Percentiles rank a stretch among this genome's conserved stretches.
Evolutionary conservation across 2,329 filamentous ascomycete species (phyloP).

Genomic region (Uncinocarpus reesii): DNA sequence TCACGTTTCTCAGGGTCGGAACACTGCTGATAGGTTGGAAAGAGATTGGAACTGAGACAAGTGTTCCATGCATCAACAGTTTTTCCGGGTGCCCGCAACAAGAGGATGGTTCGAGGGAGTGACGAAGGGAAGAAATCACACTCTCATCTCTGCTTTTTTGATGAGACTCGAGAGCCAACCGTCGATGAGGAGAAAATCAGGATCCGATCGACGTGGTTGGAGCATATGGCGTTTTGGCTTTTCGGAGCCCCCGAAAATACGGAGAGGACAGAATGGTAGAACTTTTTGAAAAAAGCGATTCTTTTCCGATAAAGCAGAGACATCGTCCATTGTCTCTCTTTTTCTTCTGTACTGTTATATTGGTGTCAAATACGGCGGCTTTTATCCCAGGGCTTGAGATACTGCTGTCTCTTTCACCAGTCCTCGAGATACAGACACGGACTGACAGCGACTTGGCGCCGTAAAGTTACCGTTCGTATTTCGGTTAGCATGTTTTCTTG

Average conservation of each 20-base stretch:
- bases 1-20: neutral
- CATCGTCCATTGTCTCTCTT: no score
- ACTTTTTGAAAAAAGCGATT: no score
- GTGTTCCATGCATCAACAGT: neutral
- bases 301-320: no score
- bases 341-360: no score
- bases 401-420: neutral
- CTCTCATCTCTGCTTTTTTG: neutral
- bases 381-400: no score
- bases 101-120: neutral
- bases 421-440: neutral
- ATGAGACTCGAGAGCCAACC: neutral
- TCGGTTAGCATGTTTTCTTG: neutral
- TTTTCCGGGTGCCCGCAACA: neutral
- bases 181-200: neutral
- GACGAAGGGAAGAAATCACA: neutral
- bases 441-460: neutral
- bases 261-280: no score
- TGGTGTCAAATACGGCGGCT: no score
- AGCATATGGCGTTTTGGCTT: constrained; percentile 5
- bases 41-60: constrained; percentile 3
- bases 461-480: neutral
- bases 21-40: neutral
- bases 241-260: neutral
- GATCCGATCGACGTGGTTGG: constrained; percentile 4